These are phyloP conservation scores for Colletotrichum sp. DNA, from an alignment of 2,329 filamentous ascomycete species.

Conservation along the genomic window DNA sequence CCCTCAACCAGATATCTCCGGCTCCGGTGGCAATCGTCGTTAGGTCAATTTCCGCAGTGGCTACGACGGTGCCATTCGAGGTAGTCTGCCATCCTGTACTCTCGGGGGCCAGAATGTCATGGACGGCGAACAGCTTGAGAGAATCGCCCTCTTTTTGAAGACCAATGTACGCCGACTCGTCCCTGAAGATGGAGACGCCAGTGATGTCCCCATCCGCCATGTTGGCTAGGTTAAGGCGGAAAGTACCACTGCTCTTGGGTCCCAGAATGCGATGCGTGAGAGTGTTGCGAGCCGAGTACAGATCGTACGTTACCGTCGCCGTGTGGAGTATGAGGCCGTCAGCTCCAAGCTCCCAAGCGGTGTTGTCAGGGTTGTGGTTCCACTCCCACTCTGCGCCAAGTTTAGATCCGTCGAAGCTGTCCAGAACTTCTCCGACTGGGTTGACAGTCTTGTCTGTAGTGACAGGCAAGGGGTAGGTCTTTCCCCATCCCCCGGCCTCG, in stretches of 20 bases:
- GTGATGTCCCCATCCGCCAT: slow-evolving; percentile 57
- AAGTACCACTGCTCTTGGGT: slow-evolving; percentile 51
- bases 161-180: slow-evolving; percentile 57
- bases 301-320: slow-evolving; percentile 54
- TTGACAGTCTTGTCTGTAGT: not conserved
- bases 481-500: slow-evolving; percentile 49
- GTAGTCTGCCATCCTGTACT: slow-evolving; percentile 33
- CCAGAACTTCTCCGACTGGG: slow-evolving; percentile 12
- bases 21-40: not conserved
- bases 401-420: slow-evolving; percentile 30
- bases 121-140: slow-evolving; percentile 32
- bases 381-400: slow-evolving; percentile 59
- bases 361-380: slow-evolving; percentile 64
- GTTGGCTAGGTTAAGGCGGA: slow-evolving; percentile 49
- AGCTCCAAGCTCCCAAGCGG: slow-evolving; percentile 47
- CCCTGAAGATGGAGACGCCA: slow-evolving; percentile 57
- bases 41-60: not conserved
- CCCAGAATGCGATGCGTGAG: slow-evolving; percentile 50
- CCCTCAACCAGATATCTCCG: slow-evolving; percentile 25
- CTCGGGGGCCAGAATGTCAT: slow-evolving; percentile 32
- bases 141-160: slow-evolving; percentile 34
- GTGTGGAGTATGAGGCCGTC: slow-evolving; percentile 45
- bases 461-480: slow-evolving; percentile 38
- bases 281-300: slow-evolving; percentile 51
- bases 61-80: slow-evolving; percentile 30